Conservation (phyloP, 1,284 basidiomycete genomes). For the Meira miltonrushii region DNA sequence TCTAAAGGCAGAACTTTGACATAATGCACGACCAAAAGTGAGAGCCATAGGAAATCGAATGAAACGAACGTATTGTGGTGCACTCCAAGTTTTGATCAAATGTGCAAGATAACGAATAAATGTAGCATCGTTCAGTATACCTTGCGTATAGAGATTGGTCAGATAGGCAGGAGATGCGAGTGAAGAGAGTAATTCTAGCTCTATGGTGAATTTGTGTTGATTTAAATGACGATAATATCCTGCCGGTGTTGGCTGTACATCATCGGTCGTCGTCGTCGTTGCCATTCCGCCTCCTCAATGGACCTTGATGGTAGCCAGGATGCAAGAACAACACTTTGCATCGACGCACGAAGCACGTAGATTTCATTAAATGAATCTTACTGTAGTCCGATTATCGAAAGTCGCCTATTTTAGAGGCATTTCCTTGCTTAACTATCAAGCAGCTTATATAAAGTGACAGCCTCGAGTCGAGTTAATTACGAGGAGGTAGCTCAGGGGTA, state of each 20-base stretch:
- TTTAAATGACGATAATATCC: conserved; percentile 9
- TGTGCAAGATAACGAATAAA: conserved; percentile 10
- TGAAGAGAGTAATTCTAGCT: conserved; percentile 7
- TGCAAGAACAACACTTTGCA: too few species aligned
- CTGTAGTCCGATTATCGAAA: too few species aligned
- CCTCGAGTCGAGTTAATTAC: too few species aligned
- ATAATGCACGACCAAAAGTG: conserved; percentile 2
- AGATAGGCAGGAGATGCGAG: conserved; percentile 10
- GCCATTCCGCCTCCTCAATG: too few species aligned
- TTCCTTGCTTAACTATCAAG: too few species aligned
- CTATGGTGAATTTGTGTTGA: conserved; percentile 8
- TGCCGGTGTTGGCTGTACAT: not conserved
- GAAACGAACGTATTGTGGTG: conserved; percentile 9
- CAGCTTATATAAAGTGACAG: too few species aligned
- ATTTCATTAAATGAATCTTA: too few species aligned
- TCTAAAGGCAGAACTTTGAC: conserved; percentile 4
- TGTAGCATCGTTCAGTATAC: not conserved
- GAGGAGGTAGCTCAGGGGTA: too few species aligned
- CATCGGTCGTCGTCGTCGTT: too few species aligned
- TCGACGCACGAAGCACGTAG: too few species aligned
- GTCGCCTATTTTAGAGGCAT: too few species aligned
- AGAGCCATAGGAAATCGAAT: conserved; percentile 10
- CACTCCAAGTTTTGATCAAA: conserved; percentile 7
- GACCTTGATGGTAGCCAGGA: too few species aligned
- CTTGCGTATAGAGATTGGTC: not conserved